Evolutionary conservation across 2,329 filamentous ascomycete species (phyloP), one percentile per base, ranked within the genome.

Genomic region (Tolypocladium tundrense): DNA sequence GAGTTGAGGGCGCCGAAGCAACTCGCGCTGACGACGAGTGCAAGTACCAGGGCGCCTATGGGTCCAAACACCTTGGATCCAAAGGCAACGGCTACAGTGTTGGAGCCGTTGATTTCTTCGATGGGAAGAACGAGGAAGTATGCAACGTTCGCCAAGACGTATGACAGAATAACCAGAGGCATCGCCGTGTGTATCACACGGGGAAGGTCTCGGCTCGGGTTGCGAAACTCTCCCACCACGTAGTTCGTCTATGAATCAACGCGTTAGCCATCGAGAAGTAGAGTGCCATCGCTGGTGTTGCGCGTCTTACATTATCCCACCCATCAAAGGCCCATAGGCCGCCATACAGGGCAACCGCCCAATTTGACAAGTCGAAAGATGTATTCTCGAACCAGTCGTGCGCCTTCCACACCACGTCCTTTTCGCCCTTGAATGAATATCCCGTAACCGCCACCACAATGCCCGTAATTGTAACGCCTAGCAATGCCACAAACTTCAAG

Each of bases 241-340:
- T 97, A 99, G 74, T 97, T 99, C 61, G 93, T 96, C 90, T 94
- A 62, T 10, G 48, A 11, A 48, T 14, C 41, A 41, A 43, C 62
- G 73, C 7, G 40, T 57, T 40, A 57, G 55, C 31, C 39, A 53
- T 6, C 19, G 31, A 2, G 16, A 40, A n/a, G 14, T 14, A 40
- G 3, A 5, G 11, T 11, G 5, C 13, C 31, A 2, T 5, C 6
- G 48, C 45, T 16, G 33, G 16, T n/a, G 37, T 4, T 14, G 24
- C n/a, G n/a, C 55, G 19, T 79, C 88, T 76, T 75, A 94, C 91
- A 72, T 99, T 99, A 70, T 99, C 94, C 94, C 94, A 99, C 37
- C 94, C 94, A 70, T 99, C 94, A 73, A 94, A 99, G 1, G 94
- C 94, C 94, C 94, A 99, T 6, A 99, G 80, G 10, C 94, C 94